These are phyloP conservation scores for Microdochium nivale DNA, from an alignment of 2,329 filamentous ascomycete species.

Conservation along the genomic window DNA sequence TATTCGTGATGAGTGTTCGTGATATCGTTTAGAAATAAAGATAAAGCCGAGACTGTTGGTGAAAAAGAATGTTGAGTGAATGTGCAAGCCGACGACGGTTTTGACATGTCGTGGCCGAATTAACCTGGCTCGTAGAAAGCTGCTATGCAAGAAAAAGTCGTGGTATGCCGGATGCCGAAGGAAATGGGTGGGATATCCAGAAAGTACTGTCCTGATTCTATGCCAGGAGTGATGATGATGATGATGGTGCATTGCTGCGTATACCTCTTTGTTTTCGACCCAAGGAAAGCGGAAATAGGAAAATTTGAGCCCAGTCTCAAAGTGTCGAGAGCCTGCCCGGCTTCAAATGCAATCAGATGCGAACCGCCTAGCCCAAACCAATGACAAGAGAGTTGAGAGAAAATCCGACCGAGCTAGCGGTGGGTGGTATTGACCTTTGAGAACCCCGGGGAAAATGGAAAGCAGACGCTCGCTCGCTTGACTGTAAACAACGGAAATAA, in stretches of 20 bases:
- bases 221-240: constrained; percentile 29
- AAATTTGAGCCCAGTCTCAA: constrained; percentile 30
- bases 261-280: constrained; percentile 43
- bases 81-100: constrained; percentile 15
- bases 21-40: constrained; percentile 31
- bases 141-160: constrained; percentile 30
- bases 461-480: constrained; percentile 32
- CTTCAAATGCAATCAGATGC: constrained; percentile 45
- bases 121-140: constrained; percentile 25
- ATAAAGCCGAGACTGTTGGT: constrained; percentile 26
- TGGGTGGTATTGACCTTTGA: constrained; percentile 4
- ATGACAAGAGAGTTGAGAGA: constrained; percentile 14
- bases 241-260: constrained; percentile 54
- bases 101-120: constrained; percentile 14
- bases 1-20: constrained; percentile 22
- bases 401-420: constrained; percentile 17
- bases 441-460: constrained; percentile 13
- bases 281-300: constrained; percentile 12
- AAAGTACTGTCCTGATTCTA: constrained; percentile 34
- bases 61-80: constrained; percentile 25
- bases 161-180: constrained; percentile 27
- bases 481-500: constrained; percentile 16
- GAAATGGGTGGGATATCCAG: constrained; percentile 15
- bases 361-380: constrained; percentile 42
- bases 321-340: constrained; percentile 37